Evolutionary conservation across 164 flowering plant genomes (phyloP).

Genomic region (Amborella trichopoda): DNA sequence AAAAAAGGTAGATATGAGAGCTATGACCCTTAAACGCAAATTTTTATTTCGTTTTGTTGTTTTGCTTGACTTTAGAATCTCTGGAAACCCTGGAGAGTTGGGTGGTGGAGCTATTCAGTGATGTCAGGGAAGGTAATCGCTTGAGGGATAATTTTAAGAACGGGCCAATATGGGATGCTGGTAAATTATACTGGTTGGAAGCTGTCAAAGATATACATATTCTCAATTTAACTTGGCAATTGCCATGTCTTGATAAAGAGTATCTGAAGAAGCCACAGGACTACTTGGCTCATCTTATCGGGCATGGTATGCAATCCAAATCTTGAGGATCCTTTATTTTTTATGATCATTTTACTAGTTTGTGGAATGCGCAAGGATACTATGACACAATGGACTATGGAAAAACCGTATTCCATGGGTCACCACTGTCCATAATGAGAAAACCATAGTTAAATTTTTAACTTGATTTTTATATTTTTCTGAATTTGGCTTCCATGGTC

Average conservation of each 20-base stretch:
- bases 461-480: too few relatives aligned
- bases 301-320: constrained; percentile 90
- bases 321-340: too few relatives aligned
- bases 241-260: constrained; percentile 71
- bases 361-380: too few relatives aligned
- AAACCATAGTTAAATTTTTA: too few relatives aligned
- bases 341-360: too few relatives aligned
- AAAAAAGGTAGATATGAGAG: too few relatives aligned
- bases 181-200: constrained; percentile 69
- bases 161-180: constrained; percentile 66
- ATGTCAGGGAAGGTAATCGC: constrained; percentile 40
- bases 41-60: too few relatives aligned
- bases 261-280: constrained; percentile 89
- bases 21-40: too few relatives aligned
- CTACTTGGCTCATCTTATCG: constrained; percentile 88
- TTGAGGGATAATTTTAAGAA: constrained; percentile 18
- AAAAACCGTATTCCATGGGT: too few relatives aligned
- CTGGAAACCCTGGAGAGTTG: constrained; percentile 77
- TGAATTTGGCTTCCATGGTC: too few relatives aligned
- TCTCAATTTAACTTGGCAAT: constrained; percentile 81
- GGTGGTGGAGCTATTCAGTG: constrained; percentile 65
- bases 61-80: constrained; percentile 48
- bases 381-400: too few relatives aligned
- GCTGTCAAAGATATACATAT: constrained; percentile 90
- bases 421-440: too few relatives aligned